phyloP scores from a whole-genome alignment of 1,284 basidiomycete species.

The Puccinia triticina region DNA sequence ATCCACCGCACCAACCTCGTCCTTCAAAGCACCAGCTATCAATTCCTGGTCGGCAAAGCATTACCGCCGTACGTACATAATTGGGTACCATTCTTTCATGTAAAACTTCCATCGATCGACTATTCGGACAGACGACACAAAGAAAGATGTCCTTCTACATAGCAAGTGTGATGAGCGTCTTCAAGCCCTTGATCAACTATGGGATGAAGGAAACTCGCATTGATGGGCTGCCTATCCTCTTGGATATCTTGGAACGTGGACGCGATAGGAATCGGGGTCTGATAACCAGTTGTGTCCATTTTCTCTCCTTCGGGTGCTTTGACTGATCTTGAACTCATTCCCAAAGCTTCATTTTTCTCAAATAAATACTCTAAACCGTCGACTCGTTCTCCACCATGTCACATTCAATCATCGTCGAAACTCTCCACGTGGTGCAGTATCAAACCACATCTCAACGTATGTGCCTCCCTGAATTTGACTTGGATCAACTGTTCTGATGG shows the following conservation, averaged over 20 bases:
- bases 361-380: background rate
- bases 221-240: conserved; percentile 29
- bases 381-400: background rate
- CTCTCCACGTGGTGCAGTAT: background rate
- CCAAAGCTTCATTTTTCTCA: background rate
- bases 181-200: conserved; percentile 39
- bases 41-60: too few relatives aligned
- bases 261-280: conserved; percentile 9
- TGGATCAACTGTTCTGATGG: background rate
- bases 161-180: conserved; percentile 40
- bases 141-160: conserved; percentile 49
- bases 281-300: conserved; percentile 11
- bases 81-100: too few relatives aligned
- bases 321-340: background rate
- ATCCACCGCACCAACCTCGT: too few relatives aligned
- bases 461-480: background rate
- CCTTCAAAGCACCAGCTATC: too few relatives aligned
- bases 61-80: too few relatives aligned
- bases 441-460: conserved; percentile 48
- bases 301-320: background rate
- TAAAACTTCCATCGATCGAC: too few relatives aligned
- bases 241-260: conserved; percentile 2
- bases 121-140: too few relatives aligned
- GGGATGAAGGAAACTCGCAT: conserved; percentile 23
- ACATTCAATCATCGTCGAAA: background rate